These are phyloP conservation scores for Colletotrichum gigasporum DNA, from an alignment of 2,329 filamentous ascomycete genomes.

Conservation along the genomic window DNA sequence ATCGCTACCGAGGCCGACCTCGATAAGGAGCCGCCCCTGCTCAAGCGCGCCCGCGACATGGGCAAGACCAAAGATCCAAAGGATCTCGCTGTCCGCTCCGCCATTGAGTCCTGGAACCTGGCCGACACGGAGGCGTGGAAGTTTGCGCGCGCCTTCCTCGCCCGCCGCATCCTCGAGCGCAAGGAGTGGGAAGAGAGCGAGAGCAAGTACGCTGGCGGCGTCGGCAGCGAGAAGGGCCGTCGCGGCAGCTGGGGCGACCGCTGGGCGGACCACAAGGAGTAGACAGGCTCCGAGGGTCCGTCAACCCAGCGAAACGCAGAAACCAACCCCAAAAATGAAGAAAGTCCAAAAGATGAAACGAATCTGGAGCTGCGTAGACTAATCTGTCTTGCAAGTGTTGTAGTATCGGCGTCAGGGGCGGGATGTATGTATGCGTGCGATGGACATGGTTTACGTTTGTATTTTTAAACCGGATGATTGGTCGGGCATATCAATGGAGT, in stretches of 20 bases:
- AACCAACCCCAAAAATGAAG: no score
- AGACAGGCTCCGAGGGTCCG: no score
- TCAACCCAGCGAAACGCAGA: no score
- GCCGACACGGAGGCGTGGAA: constrained; percentile 82
- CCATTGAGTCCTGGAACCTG: constrained; percentile 73
- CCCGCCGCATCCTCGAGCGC: constrained; percentile 70
- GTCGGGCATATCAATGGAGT: constrained; percentile 9
- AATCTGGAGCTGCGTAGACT: no score
- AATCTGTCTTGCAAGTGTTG: not conserved
- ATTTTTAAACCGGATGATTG: constrained; percentile 1
- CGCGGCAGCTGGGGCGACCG: constrained; percentile 43
- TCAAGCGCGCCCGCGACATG: constrained; percentile 58
- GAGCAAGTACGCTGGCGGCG: constrained; percentile 69
- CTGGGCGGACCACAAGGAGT: constrained; percentile 43
- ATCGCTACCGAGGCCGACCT: constrained; percentile 62
- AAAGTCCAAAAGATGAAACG: not conserved
- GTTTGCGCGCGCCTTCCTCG: constrained; percentile 75
- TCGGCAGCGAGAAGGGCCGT: constrained; percentile 60
- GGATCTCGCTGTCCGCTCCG: constrained; percentile 59
- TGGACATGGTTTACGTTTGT: not conserved
- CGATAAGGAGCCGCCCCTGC: constrained; percentile 62
- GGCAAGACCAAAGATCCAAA: constrained; percentile 50
- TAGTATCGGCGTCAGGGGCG: constrained; percentile 19
- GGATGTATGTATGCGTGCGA: not conserved
- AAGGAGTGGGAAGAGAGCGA: constrained; percentile 77